Evolutionary conservation across 2,329 filamentous ascomycete species (phyloP), one percentile per base, ranked within the genome.

Genomic region (Pyrenophora tritici-repentis): DNA sequence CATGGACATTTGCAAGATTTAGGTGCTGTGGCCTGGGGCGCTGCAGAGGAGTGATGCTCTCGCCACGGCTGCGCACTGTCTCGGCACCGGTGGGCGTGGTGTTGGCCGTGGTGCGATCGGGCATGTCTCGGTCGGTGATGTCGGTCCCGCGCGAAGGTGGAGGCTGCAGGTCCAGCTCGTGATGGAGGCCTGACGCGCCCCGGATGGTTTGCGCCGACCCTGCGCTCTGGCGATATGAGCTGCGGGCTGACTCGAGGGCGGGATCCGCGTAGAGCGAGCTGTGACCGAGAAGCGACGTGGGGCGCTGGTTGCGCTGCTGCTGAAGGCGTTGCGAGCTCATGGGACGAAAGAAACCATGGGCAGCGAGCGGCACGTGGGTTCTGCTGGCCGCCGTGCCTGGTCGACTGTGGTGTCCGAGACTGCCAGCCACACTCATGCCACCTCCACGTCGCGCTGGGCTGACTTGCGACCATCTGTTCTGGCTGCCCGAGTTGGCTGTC

Each of bases 311-410:
- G 72, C 93, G 83, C 75, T 97, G 94, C 47, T 91, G 91, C 75
- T 97, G 93, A 42, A 97, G 79, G 71, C 91, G 88, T 72, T 96
- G 91, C 18, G 93, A 96, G 76, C 92, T 97, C 91, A 99, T 96
- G 33, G 94, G 94, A 17, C 88, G 88, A 70, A 96, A 96, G 77
- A 99, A 97, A 46, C 90, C 93, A 67, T 93, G 89, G 13, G 91
- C 91, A 2, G 91, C 88, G 45, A 99, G 78, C 1, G 94, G 92
- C 16, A 96, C 91, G 79, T 99, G 94, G 35, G 90, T 94, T 67
- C 87, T 84, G 70, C 87, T 91, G 38, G 88, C 81, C 35, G 89
- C 81, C 59, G 87, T 93, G 13, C 79, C 81, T 45, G 79, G 87
- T 59, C 81, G 65, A 33, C 72, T 73, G 44, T 61, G 65, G 8